Evolutionary conservation across 2,329 filamentous ascomycete species (phyloP).

Genomic region (Fusarium sterilihyphosum): DNA sequence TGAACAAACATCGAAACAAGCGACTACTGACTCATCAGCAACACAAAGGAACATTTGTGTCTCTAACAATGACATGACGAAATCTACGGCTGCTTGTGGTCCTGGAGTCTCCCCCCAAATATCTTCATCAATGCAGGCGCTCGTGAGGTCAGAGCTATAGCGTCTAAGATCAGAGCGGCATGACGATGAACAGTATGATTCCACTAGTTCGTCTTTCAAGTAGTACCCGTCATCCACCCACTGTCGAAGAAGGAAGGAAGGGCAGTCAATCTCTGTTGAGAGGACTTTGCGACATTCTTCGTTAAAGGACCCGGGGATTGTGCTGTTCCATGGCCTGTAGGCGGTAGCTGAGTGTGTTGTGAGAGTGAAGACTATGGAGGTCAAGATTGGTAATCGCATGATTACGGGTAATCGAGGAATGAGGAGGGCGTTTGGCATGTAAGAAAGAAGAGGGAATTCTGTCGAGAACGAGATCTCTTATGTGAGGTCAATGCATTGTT

Average conservation of each 20-base stretch:
- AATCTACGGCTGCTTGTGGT: neutral
- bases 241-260: neutral
- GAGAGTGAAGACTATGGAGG: neutral
- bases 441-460: neutral
- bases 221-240: neutral
- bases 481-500: neutral
- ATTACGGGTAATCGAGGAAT: neutral
- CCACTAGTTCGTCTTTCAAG: too few relatives aligned
- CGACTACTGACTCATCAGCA: neutral
- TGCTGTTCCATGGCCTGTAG: neutral
- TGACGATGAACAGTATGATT: neutral
- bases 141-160: neutral
- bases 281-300: neutral
- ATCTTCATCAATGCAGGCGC: neutral
- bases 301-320: neutral
- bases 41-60: neutral
- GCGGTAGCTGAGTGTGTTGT: neutral
- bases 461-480: neutral
- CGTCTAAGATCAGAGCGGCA: neutral
- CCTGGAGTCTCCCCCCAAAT: neutral
- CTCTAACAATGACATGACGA: neutral
- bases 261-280: neutral
- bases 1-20: neutral
- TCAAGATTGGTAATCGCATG: neutral
- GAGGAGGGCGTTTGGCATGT: neutral